A percentile compares a stretch with the other conserved stretches of the same genome.
phyloP scores from a whole-genome alignment of 495 filamentous ascomycete species.

The Trichoderma asperelloides region DNA sequence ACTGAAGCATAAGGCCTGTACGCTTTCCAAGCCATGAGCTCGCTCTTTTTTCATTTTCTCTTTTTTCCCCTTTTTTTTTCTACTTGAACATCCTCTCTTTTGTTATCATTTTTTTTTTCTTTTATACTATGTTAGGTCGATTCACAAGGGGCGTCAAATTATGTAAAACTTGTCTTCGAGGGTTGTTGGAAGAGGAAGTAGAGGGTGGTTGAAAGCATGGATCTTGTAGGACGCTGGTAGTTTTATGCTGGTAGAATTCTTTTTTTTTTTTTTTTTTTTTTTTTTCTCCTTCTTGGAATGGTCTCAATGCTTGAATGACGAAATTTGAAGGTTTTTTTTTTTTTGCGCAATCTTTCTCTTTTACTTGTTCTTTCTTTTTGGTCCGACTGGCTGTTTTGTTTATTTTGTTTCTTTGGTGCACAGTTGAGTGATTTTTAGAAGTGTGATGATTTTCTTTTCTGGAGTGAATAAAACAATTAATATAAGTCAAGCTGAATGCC shows the following conservation, averaged over 20 bases:
- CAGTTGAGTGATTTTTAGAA: not conserved
- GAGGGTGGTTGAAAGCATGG: not conserved
- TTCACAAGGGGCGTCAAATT: not conserved
- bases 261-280: not conserved
- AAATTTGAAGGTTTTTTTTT: not conserved
- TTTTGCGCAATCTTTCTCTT: not conserved
- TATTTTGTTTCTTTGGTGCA: too few relatives aligned
- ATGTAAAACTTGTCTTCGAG: not conserved
- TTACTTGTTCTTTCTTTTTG: not conserved
- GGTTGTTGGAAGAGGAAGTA: not conserved
- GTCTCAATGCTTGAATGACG: not conserved
- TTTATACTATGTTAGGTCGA: not conserved
- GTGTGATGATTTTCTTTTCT: too few relatives aligned
- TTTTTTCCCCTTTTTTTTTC: not conserved
- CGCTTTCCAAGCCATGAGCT: not conserved
- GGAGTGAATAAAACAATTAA: too few relatives aligned
- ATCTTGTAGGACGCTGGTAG: not conserved
- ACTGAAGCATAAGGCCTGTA: not conserved
- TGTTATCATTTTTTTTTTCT: not conserved
- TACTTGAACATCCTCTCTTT: not conserved
- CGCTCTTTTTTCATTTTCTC: not conserved
- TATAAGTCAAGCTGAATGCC: too few relatives aligned
- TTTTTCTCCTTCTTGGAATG: not conserved
- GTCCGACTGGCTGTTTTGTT: not conserved
- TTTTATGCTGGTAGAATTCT: not conserved